Percentiles rank a stretch among this genome's conserved stretches.
Conservation (phyloP, 2,329 filamentous ascomycete genomes). For the Ascochyta clinopodiicola region DNA sequence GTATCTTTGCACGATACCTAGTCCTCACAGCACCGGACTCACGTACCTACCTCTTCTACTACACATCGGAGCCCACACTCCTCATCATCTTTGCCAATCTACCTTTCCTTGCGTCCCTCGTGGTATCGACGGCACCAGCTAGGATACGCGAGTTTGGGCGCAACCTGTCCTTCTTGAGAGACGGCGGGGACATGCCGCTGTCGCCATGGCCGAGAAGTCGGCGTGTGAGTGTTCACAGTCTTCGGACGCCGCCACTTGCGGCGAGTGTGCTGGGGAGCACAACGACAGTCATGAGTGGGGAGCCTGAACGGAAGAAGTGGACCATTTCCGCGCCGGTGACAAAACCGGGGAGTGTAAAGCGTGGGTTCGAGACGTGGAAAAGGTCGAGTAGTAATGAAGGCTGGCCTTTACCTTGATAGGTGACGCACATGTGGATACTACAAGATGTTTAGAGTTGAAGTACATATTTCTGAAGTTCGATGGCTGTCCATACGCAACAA, state of each 20-base stretch:
- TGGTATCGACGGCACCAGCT: conserved; percentile 23
- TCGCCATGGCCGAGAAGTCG: conserved; percentile 27
- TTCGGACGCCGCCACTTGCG: background rate
- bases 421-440: background rate
- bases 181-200: conserved; percentile 11
- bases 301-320: background rate
- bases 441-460: background rate
- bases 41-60: conserved; percentile 23
- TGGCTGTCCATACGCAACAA: too few species aligned
- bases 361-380: background rate
- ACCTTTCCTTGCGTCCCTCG: conserved; percentile 35
- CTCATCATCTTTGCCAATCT: conserved; percentile 37
- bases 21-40: conserved; percentile 14
- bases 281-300: background rate
- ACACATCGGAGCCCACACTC: conserved; percentile 24
- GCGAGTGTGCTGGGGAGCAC: background rate
- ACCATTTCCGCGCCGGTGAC: background rate
- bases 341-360: background rate
- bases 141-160: conserved; percentile 23
- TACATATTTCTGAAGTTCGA: too few species aligned
- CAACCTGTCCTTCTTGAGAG: conserved; percentile 17
- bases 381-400: background rate
- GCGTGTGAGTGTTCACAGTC: conserved; percentile 6
- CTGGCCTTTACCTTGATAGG: background rate
- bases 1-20: conserved; percentile 25